Evolutionary conservation across 305 asterid genomes (phyloP).

Genomic region (Lippia alba): DNA sequence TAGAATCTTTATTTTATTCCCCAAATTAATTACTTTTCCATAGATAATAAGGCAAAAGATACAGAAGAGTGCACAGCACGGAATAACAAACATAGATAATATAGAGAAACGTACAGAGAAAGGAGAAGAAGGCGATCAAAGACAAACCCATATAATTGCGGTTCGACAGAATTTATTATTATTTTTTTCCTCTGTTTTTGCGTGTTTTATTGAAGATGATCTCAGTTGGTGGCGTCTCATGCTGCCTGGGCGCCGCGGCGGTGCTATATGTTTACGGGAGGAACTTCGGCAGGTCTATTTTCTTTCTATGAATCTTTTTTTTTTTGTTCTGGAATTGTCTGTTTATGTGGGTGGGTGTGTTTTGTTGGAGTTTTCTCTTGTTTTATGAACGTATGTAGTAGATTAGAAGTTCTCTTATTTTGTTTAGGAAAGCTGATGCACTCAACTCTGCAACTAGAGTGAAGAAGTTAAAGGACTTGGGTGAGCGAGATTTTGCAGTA

Average conservation of each 20-base stretch:
- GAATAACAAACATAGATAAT: no score
- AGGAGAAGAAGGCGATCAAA: no score
- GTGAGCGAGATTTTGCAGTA: slow-evolving; percentile 45
- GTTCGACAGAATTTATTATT: no score
- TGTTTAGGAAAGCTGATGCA: slow-evolving; percentile 75
- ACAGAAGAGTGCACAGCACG: no score
- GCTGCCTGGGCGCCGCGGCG: slow-evolving; percentile 84
- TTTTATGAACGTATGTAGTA: not conserved
- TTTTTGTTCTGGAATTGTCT: not conserved
- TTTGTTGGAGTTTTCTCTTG: not conserved
- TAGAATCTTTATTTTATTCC: no score
- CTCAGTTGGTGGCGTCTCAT: slow-evolving; percentile 85
- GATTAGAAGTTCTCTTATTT: not conserved
- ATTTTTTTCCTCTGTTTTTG: no score
- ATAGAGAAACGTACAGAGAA: no score
- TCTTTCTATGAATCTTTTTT: not conserved
- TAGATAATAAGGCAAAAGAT: no score
- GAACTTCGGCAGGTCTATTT: slow-evolving; percentile 82
- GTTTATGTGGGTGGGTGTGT: not conserved
- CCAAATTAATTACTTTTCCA: no score
- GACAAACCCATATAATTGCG: no score
- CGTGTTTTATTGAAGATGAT: slow-evolving; percentile 63
- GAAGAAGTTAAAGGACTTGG: slow-evolving; percentile 88
- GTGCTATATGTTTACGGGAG: slow-evolving; percentile 98
- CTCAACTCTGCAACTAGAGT: slow-evolving; percentile 91